These are phyloP conservation scores for grape (Vitis vinifera) DNA, from an alignment of 164 flowering plant genomes.

Conservation along the genomic window DNA sequence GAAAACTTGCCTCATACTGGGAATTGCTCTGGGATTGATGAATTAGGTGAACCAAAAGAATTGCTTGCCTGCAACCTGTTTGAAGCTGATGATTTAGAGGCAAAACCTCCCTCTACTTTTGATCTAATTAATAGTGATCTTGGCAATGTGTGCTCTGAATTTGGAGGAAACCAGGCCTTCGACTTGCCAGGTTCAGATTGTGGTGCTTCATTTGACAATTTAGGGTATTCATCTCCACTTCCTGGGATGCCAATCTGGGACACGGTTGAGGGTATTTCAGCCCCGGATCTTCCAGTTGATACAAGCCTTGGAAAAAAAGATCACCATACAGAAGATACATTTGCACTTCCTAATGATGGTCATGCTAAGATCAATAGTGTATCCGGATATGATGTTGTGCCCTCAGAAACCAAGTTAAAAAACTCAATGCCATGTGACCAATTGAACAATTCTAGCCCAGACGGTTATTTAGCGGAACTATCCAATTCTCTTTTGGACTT, in stretches of 20 bases:
- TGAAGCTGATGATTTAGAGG: conserved; percentile 29
- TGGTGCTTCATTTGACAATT: conserved; percentile 40
- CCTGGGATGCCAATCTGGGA: conserved; percentile 54
- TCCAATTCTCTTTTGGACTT: conserved; percentile 54
- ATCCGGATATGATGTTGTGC: conserved; percentile 28
- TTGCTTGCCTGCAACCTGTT: conserved; percentile 28
- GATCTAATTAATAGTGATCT: conserved; percentile 22
- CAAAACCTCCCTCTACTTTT: conserved; percentile 22
- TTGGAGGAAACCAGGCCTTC: conserved; percentile 38
- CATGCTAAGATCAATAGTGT: conserved; percentile 22
- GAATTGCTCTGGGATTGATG: conserved; percentile 25
- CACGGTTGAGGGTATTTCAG: conserved; percentile 37
- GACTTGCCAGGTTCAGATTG: conserved; percentile 44
- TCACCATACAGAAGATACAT: conserved; percentile 14
- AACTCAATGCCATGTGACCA: conserved; percentile 25
- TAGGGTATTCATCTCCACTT: conserved; percentile 51
- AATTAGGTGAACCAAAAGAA: conserved; percentile 28
- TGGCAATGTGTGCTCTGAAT: conserved; percentile 26
- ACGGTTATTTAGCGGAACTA: conserved; percentile 40
- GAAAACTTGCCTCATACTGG: conserved; percentile 25
- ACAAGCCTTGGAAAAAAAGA: conserved; percentile 22
- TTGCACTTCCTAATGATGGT: conserved; percentile 25
- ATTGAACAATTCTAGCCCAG: conserved; percentile 29
- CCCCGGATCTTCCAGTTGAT: conserved; percentile 36
- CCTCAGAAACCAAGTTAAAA: conserved; percentile 28